Evolutionary conservation across 805 yeast species (phyloP).

Genomic region (Brettanomyces nanus): DNA sequence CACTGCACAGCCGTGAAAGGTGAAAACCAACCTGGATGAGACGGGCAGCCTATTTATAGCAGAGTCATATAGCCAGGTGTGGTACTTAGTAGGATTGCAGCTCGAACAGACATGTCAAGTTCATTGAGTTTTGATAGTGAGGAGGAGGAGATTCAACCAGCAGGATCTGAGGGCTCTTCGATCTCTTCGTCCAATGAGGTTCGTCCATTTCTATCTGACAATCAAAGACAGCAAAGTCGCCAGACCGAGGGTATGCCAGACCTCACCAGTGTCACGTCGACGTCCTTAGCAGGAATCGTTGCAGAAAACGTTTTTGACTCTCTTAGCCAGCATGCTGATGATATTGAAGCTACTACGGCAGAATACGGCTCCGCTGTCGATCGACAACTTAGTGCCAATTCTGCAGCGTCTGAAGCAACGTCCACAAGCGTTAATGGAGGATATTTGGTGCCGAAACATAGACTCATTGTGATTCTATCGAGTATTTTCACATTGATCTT

Average conservation of each 20-base stretch:
- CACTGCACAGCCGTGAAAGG: too few species aligned
- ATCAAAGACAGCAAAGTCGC: neutral
- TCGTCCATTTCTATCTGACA: conserved; percentile 1
- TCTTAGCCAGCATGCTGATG: conserved; percentile 7
- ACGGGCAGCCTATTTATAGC: too few species aligned
- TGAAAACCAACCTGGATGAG: too few species aligned
- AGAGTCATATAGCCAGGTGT: too few species aligned
- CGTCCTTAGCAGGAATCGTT: conserved; percentile 21
- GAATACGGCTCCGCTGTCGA: conserved; percentile 5
- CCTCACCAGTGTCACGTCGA: conserved; percentile 16
- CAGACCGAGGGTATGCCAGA: neutral
- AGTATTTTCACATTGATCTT: conserved; percentile 42
- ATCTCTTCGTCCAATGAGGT: neutral
- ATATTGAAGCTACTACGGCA: conserved; percentile 3
- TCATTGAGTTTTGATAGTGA: too few species aligned
- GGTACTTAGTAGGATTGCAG: too few species aligned
- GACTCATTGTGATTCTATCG: conserved; percentile 27
- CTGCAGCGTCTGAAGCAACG: conserved; percentile 2
- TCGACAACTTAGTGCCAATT: neutral
- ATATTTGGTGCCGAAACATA: conserved; percentile 21
- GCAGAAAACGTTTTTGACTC: conserved; percentile 22
- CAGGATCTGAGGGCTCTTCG: too few species aligned
- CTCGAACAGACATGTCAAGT: too few species aligned
- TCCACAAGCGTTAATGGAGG: conserved; percentile 8
- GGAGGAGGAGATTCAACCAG: too few species aligned